Conservation (phyloP, 2,329 filamentous ascomycete genomes). For the Thelonectria olida region DNA sequence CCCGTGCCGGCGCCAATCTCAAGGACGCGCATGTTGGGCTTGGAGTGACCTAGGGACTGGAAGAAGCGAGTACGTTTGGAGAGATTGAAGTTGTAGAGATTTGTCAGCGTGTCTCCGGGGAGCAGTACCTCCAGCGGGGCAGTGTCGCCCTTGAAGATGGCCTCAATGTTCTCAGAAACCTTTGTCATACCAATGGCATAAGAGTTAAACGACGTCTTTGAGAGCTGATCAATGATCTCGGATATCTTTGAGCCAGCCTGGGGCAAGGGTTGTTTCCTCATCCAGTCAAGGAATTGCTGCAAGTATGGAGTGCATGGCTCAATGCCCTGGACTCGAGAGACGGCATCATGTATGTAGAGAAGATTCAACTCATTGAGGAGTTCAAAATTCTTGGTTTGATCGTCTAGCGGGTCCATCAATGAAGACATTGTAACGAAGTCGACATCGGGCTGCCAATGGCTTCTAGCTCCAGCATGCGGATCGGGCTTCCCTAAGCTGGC, state of each 20-base stretch:
- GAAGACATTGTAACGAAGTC: constrained; percentile 10
- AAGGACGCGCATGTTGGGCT: constrained; percentile 45
- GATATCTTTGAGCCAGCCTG: neutral
- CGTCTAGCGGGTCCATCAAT: constrained; percentile 7
- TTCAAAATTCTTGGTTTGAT: constrained; percentile 4
- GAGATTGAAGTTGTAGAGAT: neutral
- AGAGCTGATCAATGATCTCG: neutral
- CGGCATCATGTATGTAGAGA: constrained; percentile 10
- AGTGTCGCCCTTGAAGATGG: constrained; percentile 13
- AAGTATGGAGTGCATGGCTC: constrained; percentile 3
- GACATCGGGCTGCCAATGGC: constrained; percentile 17
- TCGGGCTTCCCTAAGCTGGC: constrained; percentile 1
- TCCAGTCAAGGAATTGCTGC: constrained; percentile 14
- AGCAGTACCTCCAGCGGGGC: constrained; percentile 20
- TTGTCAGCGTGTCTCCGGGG: constrained; percentile 7
- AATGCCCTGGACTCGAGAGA: constrained; percentile 2
- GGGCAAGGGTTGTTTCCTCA: constrained; percentile 11
- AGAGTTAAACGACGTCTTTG: neutral
- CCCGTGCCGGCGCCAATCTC: constrained; percentile 54
- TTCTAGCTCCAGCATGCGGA: constrained; percentile 14
- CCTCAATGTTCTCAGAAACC: constrained; percentile 13
- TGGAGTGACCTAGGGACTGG: constrained; percentile 35
- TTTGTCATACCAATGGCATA: constrained; percentile 12
- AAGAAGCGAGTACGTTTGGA: constrained; percentile 26
- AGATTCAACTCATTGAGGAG: constrained; percentile 10